phyloP scores from a whole-genome alignment of 352 stramenopile species.

The Saprolegnia parasitica region DNA sequence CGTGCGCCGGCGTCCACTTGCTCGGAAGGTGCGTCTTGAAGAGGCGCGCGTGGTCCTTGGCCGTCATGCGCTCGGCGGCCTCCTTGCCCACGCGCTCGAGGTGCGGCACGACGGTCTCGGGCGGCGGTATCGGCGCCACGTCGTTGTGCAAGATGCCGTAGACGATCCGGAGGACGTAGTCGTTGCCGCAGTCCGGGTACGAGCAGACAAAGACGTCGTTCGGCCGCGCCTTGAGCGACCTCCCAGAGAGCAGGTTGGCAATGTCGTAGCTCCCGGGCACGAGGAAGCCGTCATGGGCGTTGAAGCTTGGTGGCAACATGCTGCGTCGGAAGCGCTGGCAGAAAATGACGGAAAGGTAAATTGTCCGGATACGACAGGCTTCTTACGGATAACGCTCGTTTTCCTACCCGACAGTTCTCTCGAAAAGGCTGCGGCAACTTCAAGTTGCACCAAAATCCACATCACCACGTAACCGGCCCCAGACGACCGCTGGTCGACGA shows the following conservation, averaged over 20 bases:
- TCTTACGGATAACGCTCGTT: constrained; percentile 22
- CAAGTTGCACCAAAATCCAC: too few relatives aligned
- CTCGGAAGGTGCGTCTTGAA: constrained; percentile 42
- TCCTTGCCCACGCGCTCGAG: constrained; percentile 37
- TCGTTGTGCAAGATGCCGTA: constrained; percentile 35
- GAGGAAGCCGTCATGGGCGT: constrained; percentile 35
- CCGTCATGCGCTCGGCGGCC: constrained; percentile 31
- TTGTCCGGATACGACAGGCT: neutral
- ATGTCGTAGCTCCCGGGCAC: constrained; percentile 36
- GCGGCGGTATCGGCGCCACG: constrained; percentile 31
- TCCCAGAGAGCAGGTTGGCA: constrained; percentile 31
- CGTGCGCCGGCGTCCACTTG: constrained; percentile 30
- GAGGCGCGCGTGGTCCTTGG: constrained; percentile 33
- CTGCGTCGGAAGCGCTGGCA: neutral
- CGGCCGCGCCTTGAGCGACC: constrained; percentile 33
- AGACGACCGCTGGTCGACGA: too few relatives aligned
- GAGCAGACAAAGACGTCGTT: constrained; percentile 42
- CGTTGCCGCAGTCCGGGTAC: constrained; percentile 43
- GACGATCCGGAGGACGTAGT: constrained; percentile 31
- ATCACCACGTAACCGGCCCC: too few relatives aligned
- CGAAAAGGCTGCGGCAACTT: too few relatives aligned
- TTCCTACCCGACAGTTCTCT: constrained; percentile 13
- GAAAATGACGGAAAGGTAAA: constrained; percentile 13
- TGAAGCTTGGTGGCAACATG: constrained; percentile 31
- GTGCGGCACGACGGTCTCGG: constrained; percentile 38